Conservation (phyloP, 179 eudicot species). For the Beta lomatogona region DNA sequence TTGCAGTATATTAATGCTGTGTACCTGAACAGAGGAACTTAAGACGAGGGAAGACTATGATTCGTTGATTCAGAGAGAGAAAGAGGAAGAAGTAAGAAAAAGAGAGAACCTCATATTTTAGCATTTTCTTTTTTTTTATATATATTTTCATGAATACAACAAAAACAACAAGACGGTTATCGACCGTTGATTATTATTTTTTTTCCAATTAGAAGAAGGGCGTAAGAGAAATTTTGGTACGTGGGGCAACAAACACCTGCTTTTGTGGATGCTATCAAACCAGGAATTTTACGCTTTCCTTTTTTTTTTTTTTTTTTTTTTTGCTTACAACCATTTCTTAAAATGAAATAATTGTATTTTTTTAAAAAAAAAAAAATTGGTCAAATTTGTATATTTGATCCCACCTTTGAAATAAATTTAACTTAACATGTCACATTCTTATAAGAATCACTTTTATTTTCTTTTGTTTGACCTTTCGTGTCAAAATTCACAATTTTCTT, state of each 20-base stretch:
- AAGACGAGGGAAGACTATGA: slow-evolving; percentile 8
- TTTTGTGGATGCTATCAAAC: neutral
- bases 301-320: too few relatives aligned
- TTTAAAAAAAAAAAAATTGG: too few relatives aligned
- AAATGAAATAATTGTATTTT: too few relatives aligned
- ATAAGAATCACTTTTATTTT: too few relatives aligned
- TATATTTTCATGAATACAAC: neutral
- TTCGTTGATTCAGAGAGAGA: neutral
- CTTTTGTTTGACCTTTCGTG: too few relatives aligned
- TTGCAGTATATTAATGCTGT: neutral
- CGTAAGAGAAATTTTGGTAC: neutral
- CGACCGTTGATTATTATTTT: slow-evolving; percentile 17
- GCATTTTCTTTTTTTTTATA: neutral
- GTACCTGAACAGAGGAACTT: slow-evolving; percentile 22
- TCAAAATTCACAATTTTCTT: too few relatives aligned
- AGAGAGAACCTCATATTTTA: slow-evolving; percentile 24
- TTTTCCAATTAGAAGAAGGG: neutral
- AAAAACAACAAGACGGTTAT: neutral
- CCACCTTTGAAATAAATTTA: too few relatives aligned
- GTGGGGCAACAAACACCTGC: neutral
- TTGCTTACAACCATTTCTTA: too few relatives aligned
- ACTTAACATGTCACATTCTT: too few relatives aligned
- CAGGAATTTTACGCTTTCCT: neutral
- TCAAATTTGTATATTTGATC: too few relatives aligned
- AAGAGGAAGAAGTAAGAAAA: neutral